Base-by-base conservation (phyloP, 1,284 basidiomycete genomes). In the Anthracocystis panici-leucophaei region DNA sequence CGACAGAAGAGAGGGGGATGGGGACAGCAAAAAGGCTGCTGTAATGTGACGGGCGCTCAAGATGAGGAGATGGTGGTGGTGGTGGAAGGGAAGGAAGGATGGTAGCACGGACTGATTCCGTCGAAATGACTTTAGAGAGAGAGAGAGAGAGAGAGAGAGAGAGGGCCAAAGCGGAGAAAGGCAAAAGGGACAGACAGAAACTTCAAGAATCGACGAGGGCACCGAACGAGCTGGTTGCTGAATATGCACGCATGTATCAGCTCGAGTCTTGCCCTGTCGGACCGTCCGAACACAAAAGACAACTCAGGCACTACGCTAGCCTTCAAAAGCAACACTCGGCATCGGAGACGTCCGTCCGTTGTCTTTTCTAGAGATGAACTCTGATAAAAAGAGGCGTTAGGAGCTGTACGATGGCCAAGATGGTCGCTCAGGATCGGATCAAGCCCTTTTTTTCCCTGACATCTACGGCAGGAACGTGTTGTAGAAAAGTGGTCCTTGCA, bases 21-120 rank as follows among this genome's bases (percentile, higher is more conserved):
- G 25, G 25, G 35, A 33, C 31, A 53, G 46, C 27, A n/a, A 18
- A 29, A 16, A 18, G 16, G 29, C 10, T 29, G 31, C n/a, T n/a
- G 29, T 11, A 18, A 25, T 49, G 56, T 23, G 33, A 23, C 29
- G 65, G 35, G 7, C 16, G 46, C 40, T 38, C 35, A 38, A 38
- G 10, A 12, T 38, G 35, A 38, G 48, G 31, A 20, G 53, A 50
- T 31, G 45, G n/a, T 14, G 29, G 25, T 25, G 64, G 56, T 59
- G 62, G 50, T 57, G 57, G 59, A 42, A 8, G 48, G 53, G 38
- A 57, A 49, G 48, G 25, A 57, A 67, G 57, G 57, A 48, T 11
- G 38, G 23, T 27, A 25, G 2, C 20, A 23, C 21, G 33, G 33
- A 16, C 45, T 2, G 45, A 27, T 20, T 9, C 20, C 9, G 11